phyloP scores from a whole-genome alignment of 2,329 filamentous ascomycete genomes.

The Plectosphaerella sp. region DNA sequence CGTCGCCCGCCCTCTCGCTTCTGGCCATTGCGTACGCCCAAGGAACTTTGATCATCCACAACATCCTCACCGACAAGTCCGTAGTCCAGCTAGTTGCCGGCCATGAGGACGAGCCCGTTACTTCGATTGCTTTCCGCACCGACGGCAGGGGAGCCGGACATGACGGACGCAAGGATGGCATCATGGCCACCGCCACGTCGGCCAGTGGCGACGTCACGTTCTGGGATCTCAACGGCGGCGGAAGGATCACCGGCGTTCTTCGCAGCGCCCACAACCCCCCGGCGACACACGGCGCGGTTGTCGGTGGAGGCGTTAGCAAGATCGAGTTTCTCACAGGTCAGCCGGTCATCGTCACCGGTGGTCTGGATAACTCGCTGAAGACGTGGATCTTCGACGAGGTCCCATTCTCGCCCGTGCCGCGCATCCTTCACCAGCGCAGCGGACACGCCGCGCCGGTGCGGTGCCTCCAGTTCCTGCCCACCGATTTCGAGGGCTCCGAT shows the following conservation, averaged over 20 bases:
- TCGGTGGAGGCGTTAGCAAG: constrained; percentile 76
- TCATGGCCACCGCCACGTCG: constrained; percentile 86
- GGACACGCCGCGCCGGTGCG: constrained; percentile 87
- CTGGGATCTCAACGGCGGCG: constrained; percentile 91
- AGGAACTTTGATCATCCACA: constrained; percentile 74
- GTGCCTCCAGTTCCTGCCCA: constrained; percentile 77
- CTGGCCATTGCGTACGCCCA: constrained; percentile 83
- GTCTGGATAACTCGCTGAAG: constrained; percentile 87
- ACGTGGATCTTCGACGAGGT: constrained; percentile 96
- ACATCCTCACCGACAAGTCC: constrained; percentile 73
- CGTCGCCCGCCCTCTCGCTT: constrained; percentile 77
- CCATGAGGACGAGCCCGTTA: constrained; percentile 61
- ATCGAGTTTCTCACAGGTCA: constrained; percentile 88
- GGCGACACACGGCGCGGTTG: constrained; percentile 43
- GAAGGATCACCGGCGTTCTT: constrained; percentile 79
- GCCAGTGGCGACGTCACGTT: constrained; percentile 85
- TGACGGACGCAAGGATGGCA: constrained; percentile 78
- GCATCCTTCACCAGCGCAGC: constrained; percentile 78
- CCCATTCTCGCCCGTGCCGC: constrained; percentile 81
- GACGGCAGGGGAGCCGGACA: constrained; percentile 85
- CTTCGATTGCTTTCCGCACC: constrained; percentile 83
- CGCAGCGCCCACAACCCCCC: constrained; percentile 84
- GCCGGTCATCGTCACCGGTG: constrained; percentile 83
- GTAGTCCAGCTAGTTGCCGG: constrained; percentile 66
- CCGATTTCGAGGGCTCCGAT: constrained; percentile 85